Conservation (phyloP, 176 grass and related monocot genomes). For the Bothriochloa decipiens region DNA sequence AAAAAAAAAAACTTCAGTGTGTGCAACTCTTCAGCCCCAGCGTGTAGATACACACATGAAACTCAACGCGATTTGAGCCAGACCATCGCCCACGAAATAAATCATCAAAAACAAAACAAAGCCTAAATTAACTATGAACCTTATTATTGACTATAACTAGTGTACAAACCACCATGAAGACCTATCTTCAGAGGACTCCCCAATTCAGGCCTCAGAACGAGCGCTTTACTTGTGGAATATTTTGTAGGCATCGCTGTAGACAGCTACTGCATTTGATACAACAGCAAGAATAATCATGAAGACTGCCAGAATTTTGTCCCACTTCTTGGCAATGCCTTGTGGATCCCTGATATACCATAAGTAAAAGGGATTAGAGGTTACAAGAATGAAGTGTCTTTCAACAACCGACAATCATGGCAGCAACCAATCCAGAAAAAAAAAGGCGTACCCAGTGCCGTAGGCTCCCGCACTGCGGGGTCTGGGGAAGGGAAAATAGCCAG, state of each 20-base stretch:
- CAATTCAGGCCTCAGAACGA: not conserved
- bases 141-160: conserved; percentile 22
- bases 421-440: not conserved
- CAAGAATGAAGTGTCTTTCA: not conserved
- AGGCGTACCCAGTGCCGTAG: too few species aligned
- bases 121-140: not conserved
- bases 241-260: conserved; percentile 84
- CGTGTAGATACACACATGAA: conserved; percentile 18
- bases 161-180: conserved; percentile 26
- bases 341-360: conserved; percentile 63
- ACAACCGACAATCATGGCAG: not conserved
- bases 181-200: not conserved
- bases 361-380: conserved; percentile 10
- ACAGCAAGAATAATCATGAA: conserved; percentile 90
- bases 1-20: not conserved
- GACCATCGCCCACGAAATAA: not conserved
- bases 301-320: conserved; percentile 70
- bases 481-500: too few species aligned
- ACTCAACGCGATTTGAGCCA: conserved; percentile 38
- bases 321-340: conserved; percentile 66
- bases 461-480: too few species aligned
- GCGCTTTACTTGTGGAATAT: conserved; percentile 62
- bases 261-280: conserved; percentile 76
- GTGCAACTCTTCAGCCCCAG: not conserved
- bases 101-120: not conserved